Evolutionary conservation across 1,139 yeast genomes (phyloP).

Genomic region (Scheffersomyces insectosa): DNA sequence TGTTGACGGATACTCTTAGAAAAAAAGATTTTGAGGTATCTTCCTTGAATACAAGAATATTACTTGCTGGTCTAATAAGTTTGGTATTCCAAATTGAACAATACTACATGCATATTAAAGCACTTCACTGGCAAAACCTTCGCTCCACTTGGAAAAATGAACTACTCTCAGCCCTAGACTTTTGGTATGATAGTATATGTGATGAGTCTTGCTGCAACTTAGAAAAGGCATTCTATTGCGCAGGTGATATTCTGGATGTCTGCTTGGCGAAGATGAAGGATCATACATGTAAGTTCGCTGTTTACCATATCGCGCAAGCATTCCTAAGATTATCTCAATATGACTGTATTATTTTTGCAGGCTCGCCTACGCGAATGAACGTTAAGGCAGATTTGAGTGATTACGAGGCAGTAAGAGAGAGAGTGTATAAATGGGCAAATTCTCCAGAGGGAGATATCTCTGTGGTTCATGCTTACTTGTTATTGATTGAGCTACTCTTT

Average conservation of each 20-base stretch:
- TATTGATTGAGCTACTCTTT: constrained; percentile 56
- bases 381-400: constrained; percentile 60
- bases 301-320: constrained; percentile 67
- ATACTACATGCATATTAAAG: constrained; percentile 54
- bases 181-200: constrained; percentile 48
- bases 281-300: no score
- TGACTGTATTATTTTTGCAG: constrained; percentile 73
- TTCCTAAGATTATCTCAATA: constrained; percentile 65
- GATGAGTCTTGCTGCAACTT: constrained; percentile 29
- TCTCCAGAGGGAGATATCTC: no score
- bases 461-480: constrained; percentile 58
- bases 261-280: constrained; percentile 8
- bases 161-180: constrained; percentile 60
- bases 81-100: constrained; percentile 75
- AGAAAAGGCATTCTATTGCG: constrained; percentile 18
- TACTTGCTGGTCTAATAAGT: constrained; percentile 69
- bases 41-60: constrained; percentile 58
- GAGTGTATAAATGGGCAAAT: constrained; percentile 47
- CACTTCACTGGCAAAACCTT: constrained; percentile 30
- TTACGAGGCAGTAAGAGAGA: constrained; percentile 48
- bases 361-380: constrained; percentile 77
- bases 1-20: constrained; percentile 56
- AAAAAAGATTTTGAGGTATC: constrained; percentile 50
- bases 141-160: constrained; percentile 59
- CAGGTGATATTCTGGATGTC: constrained; percentile 3